Evolutionary conservation across 2,329 filamentous ascomycete genomes (phyloP).

Genomic region (Colletotrichum limetticola): DNA sequence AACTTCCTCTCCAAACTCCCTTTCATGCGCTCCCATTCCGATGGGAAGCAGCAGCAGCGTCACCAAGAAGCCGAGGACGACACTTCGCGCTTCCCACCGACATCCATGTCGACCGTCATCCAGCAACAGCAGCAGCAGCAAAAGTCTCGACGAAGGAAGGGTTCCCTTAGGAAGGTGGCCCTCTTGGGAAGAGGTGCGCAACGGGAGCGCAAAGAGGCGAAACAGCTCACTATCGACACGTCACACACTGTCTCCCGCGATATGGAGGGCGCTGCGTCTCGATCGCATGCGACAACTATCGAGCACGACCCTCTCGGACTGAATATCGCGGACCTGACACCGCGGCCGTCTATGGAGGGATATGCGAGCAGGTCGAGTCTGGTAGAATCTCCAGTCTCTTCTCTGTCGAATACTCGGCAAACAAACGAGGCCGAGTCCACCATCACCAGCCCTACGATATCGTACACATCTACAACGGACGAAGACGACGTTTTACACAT

Average conservation of each 20-base stretch:
- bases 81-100: constrained; percentile 36
- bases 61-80: constrained; percentile 47
- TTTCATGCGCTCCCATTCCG: constrained; percentile 66
- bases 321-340: constrained; percentile 58
- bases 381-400: constrained; percentile 31
- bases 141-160: constrained; percentile 76
- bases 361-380: constrained; percentile 50
- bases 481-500: constrained; percentile 83
- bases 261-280: constrained; percentile 17
- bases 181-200: constrained; percentile 79
- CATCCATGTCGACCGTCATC: constrained; percentile 43
- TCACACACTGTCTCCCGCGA: constrained; percentile 41
- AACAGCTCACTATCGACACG: constrained; percentile 55
- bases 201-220: constrained; percentile 66
- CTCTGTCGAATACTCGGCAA: constrained; percentile 38
- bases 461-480: constrained; percentile 78
- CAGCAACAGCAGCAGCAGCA: constrained; percentile 54
- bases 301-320: constrained; percentile 54
- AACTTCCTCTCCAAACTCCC: constrained; percentile 76
- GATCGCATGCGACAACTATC: neutral
- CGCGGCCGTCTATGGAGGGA: constrained; percentile 58
- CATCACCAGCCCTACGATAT: constrained; percentile 64
- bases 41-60: constrained; percentile 39
- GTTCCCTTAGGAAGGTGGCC: constrained; percentile 88
- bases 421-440: constrained; percentile 27